Evolutionary conservation across 2,329 filamentous ascomycete genomes (phyloP).

Genomic region (Allantophomopsis cytisporea): DNA sequence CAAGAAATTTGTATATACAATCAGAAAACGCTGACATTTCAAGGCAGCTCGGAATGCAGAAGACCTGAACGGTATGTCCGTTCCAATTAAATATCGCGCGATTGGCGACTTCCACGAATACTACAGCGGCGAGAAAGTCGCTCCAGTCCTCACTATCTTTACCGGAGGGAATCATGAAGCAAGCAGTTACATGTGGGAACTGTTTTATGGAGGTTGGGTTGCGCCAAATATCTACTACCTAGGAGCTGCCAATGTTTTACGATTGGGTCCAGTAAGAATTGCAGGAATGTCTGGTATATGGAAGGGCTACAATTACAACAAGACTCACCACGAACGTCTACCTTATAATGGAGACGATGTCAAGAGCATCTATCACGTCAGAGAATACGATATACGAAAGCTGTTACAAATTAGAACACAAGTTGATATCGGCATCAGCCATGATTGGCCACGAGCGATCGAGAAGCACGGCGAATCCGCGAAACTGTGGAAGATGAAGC

Average conservation of each 20-base stretch:
- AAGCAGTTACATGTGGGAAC: constrained; percentile 76
- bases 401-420: constrained; percentile 73
- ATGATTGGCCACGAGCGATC: constrained; percentile 85
- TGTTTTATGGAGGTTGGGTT: constrained; percentile 95
- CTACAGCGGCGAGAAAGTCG: constrained; percentile 64
- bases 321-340: constrained; percentile 70
- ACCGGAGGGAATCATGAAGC: constrained; percentile 94
- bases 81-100: constrained; percentile 73
- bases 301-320: constrained; percentile 81
- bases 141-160: constrained; percentile 85
- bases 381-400: constrained; percentile 85
- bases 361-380: constrained; percentile 75
- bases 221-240: constrained; percentile 96
- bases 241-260: constrained; percentile 80
- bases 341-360: constrained; percentile 71
- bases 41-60: constrained; percentile 77
- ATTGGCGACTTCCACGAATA: constrained; percentile 92
- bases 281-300: constrained; percentile 88
- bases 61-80: constrained; percentile 80
- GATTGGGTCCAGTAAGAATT: constrained; percentile 73
- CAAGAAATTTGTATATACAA: not conserved
- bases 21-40: constrained; percentile 5
- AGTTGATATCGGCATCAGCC: constrained; percentile 81
- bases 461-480: constrained; percentile 64
- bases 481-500: constrained; percentile 60